Base-by-base conservation (phyloP, 179 eudicot species). In the Patellifolia procumbens region DNA sequence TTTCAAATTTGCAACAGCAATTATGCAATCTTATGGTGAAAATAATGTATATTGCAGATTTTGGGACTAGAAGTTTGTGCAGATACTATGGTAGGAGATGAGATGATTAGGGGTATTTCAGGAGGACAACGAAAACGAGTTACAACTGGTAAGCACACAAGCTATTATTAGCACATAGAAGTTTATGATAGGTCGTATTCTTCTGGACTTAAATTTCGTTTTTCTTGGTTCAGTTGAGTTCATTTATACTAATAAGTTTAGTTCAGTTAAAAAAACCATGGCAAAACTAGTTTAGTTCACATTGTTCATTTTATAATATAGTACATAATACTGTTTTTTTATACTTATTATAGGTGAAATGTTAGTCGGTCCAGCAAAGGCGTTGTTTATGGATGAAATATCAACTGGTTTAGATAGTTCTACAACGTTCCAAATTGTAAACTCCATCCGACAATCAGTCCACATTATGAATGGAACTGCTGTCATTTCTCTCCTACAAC, bases 331-430 rank as follows among this genome's bases (percentile, higher is more conserved):
- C 7, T 58, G 29, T 34, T 3, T 26, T 67, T 29, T 63, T 17
- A 8, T 61, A 20, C 59, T 63, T 7, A 37, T 22, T 75, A 42
- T 46, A 84, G 87, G 87, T 73, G 87, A 84, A 70, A 84, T 84
- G 87, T 59, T 84, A 37, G 87, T 84, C 29, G 87, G 87, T 35
- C 87, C 84, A 9, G 60, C 87, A 8, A 81, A 75, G 59, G 87
- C 84, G 4, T 34, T 84, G 34, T 81, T 84, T 74, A 84, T 84
- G 87, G 87, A 84, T 62, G 87, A 84, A 59, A 84, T 84, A 76
- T 84, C 87, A 46, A 84, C 87, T 22, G 87, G 87, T 74, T 76
- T 84, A 31, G 87, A 84, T 61, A 84, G 87, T 73, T 84, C 87
- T 4, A 84, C 87, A 43, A 84, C 87, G 17, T 81, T 31, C 65